Evolutionary conservation across 2,329 filamentous ascomycete genomes (phyloP), one percentile per base, ranked within the genome.

Genomic region (Pseudocercospora vitis): DNA sequence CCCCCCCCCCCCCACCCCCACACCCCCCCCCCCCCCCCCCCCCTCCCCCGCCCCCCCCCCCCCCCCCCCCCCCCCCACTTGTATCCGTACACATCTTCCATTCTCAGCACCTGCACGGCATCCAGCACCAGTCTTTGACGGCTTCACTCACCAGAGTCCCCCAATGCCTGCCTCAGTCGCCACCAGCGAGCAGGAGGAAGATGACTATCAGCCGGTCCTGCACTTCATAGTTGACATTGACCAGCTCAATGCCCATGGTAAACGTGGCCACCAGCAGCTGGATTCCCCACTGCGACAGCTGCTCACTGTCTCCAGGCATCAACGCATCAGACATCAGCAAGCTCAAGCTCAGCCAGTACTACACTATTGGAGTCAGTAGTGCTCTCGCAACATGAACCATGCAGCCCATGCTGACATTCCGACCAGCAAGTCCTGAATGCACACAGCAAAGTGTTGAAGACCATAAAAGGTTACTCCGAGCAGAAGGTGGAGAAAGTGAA

Each of bases 401-500:
- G 28, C 6, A 46, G 29, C 11, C n/a, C 24, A 7, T 47, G 14
- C 31, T 48, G 19, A 45, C 26, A 12, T 31, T 7, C 14, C 11
- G 8, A 44, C 12, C 60, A 85, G 82, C 80, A 80, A 39, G 81
- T 87, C 29, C 78, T 84, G 59, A 74, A 77, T 12, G 80, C 81
- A 12, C 85, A 82, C 35, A 78, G 81, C 48, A 81, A 78, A 63
- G 81, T 76, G 14, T 74, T 87, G 12, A 70, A 83, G 49, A 86
- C 83, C 67, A 86, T 87, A 68, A 86, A 85, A 64, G 85, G 84
- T 7, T 86, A 87, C 69, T 86, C 83, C 53, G 84, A 87, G 66
- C 76, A 82, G 64, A 87, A 87, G 68, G 84, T 87, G 3, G 84
- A 87, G 59, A 87, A 87, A 68, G 78, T 87, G 66, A 87, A 85